These are phyloP conservation scores for Choiromyces venosus DNA, from an alignment of 495 filamentous ascomycete genomes.

Conservation along the genomic window DNA sequence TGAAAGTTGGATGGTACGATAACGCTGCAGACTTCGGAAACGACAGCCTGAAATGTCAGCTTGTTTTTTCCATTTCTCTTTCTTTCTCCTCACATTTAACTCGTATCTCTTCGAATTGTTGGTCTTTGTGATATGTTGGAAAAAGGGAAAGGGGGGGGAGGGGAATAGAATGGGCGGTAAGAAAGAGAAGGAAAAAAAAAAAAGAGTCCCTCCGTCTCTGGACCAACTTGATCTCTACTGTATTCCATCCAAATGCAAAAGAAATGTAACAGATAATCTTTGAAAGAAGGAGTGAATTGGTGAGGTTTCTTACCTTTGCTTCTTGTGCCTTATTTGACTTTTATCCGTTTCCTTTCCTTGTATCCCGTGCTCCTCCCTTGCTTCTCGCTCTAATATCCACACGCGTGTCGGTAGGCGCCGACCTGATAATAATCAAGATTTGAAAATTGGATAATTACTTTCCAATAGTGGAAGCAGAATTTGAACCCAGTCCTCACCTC, in stretches of 20 bases:
- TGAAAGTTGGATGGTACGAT: conserved; percentile 21
- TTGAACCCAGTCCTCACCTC: conserved; percentile 5
- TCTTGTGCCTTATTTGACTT: not conserved
- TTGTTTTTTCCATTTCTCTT: conserved; percentile 5
- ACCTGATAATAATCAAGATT: conserved; percentile 11
- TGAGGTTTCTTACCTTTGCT: not conserved
- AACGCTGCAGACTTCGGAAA: conserved; percentile 24
- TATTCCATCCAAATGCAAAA: conserved; percentile 7
- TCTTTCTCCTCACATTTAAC: not conserved
- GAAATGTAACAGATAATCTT: conserved; percentile 18
- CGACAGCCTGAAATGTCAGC: conserved; percentile 28
- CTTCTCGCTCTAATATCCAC: not conserved
- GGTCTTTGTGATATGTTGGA: conserved; percentile 12
- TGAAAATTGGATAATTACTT: conserved; percentile 24
- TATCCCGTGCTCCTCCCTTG: conserved; percentile 12
- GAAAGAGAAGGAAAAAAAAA: conserved; percentile 4
- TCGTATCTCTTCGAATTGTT: not conserved
- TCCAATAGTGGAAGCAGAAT: conserved; percentile 2
- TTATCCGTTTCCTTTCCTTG: not conserved
- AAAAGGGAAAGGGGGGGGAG: not conserved
- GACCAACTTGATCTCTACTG: not conserved
- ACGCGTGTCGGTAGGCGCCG: conserved; percentile 12
- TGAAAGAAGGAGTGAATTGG: not conserved
- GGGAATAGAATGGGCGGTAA: not conserved
- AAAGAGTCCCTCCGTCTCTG: not conserved